phyloP scores from a whole-genome alignment of 768 basidiomycete species.

The Calocybe cyanea region DNA sequence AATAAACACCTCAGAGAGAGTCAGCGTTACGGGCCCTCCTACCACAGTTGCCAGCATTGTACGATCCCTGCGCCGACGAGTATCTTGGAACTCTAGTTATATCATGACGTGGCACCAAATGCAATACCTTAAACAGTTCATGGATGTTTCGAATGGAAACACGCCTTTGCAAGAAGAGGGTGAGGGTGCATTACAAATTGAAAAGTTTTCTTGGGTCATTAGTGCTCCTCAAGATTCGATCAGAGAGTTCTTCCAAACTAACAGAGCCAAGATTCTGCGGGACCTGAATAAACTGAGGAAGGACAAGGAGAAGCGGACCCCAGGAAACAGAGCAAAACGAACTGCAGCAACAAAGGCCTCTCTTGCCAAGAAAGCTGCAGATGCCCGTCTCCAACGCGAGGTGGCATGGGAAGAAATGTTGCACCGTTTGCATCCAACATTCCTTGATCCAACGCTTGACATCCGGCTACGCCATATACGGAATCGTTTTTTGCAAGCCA shows the following conservation, averaged over 20 bases:
- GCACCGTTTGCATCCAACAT: conserved; percentile 46
- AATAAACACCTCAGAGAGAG: conserved; percentile 17
- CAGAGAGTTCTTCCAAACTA: conserved; percentile 37
- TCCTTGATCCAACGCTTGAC: conserved; percentile 42
- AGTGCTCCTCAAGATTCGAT: conserved; percentile 54
- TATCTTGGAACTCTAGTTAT: conserved; percentile 62
- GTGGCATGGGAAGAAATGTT: conserved; percentile 64
- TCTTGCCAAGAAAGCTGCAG: conserved; percentile 62
- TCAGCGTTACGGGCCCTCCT: conserved; percentile 20
- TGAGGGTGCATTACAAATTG: conserved; percentile 32
- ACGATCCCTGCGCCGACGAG: conserved; percentile 52
- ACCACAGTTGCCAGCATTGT: conserved; percentile 28
- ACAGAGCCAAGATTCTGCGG: conserved; percentile 32
- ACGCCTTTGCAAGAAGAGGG: conserved; percentile 51
- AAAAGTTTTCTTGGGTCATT: conserved; percentile 47
- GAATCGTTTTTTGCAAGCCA: conserved; percentile 55
- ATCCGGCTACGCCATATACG: conserved; percentile 54
- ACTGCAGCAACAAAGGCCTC: conserved; percentile 45
- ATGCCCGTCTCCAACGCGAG: conserved; percentile 55
- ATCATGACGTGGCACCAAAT: conserved; percentile 65
- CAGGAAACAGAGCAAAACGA: conserved; percentile 30
- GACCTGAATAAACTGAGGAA: conserved; percentile 40
- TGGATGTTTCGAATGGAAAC: conserved; percentile 35
- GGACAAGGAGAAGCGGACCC: conserved; percentile 27
- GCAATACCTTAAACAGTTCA: conserved; percentile 54